Conservation (phyloP, 305 asterid species). For the Stenogyne calaminthoides region DNA sequence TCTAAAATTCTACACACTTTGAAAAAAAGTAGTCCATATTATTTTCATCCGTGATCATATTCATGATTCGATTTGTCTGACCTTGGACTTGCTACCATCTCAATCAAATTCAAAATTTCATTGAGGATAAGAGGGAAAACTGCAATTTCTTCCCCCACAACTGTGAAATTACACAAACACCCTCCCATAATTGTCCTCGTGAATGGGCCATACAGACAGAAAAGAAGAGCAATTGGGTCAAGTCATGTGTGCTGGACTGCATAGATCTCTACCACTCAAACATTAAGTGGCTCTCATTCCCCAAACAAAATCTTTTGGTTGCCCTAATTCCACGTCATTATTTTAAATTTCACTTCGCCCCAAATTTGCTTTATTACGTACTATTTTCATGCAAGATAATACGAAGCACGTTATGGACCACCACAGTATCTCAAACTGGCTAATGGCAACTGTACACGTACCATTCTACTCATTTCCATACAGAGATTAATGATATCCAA, state of each 20-base stretch:
- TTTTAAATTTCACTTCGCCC: background rate
- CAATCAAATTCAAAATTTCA: background rate
- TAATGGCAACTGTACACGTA: conserved; percentile 40
- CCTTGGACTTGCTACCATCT: background rate
- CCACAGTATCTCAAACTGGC: conserved; percentile 36
- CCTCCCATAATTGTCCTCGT: conserved; percentile 15
- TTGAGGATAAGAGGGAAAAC: background rate
- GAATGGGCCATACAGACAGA: background rate
- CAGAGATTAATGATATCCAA: background rate
- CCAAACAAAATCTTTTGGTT: conserved; percentile 34
- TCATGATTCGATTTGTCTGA: background rate
- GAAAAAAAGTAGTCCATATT: no score
- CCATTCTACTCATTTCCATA: conserved; percentile 8
- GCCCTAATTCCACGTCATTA: conserved; percentile 35
- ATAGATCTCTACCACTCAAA: conserved; percentile 27
- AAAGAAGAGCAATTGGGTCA: conserved; percentile 25
- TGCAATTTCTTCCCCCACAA: background rate
- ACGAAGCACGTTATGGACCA: conserved; percentile 34
- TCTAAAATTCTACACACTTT: no score
- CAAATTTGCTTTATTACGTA: conserved; percentile 3
- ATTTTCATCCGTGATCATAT: background rate
- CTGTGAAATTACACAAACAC: background rate
- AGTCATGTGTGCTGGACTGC: conserved; percentile 34
- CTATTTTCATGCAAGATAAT: conserved; percentile 35
- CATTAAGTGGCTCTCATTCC: conserved; percentile 29